Percentiles rank a stretch among this genome's conserved stretches.
Conservation (phyloP, 192 early-diverging fungal species). For the Entomortierella beljakovae region DNA sequence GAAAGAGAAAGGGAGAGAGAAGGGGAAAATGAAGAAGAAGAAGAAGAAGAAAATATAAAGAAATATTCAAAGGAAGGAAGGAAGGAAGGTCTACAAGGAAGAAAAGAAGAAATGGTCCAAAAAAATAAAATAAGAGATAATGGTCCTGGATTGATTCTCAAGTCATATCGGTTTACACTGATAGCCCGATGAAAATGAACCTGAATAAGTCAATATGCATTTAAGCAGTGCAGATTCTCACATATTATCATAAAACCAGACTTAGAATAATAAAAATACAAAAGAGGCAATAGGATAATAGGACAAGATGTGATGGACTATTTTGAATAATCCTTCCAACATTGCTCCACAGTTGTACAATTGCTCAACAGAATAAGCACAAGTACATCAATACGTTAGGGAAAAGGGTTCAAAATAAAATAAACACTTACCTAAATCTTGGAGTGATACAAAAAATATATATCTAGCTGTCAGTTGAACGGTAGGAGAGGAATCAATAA, state of each 20-base stretch:
- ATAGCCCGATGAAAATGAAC: slow-evolving; percentile 2
- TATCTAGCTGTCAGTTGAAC: neutral
- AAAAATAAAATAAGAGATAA: no score
- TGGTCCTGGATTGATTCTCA: neutral
- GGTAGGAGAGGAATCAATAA: neutral
- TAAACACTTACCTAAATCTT: no score
- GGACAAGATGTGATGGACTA: no score
- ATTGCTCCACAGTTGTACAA: no score
- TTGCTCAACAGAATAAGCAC: no score
- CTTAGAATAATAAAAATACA: neutral
- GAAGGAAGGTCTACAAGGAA: neutral
- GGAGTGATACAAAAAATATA: no score
- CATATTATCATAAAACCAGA: neutral
- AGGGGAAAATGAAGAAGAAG: neutral
- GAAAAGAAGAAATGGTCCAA: no score
- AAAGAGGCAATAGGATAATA: neutral
- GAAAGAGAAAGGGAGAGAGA: slow-evolving; percentile 3
- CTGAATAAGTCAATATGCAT: neutral
- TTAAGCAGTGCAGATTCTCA: slow-evolving; percentile 9
- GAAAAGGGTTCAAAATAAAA: no score
- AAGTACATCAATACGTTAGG: no score
- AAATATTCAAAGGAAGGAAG: neutral
- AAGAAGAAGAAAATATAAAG: neutral
- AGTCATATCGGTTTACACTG: slow-evolving; percentile 5
- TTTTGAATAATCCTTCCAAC: no score